Evolutionary conservation across 805 yeast genomes (phyloP), one percentile per base, ranked within the genome.

Genomic region (Monosporozyma siamensis): DNA sequence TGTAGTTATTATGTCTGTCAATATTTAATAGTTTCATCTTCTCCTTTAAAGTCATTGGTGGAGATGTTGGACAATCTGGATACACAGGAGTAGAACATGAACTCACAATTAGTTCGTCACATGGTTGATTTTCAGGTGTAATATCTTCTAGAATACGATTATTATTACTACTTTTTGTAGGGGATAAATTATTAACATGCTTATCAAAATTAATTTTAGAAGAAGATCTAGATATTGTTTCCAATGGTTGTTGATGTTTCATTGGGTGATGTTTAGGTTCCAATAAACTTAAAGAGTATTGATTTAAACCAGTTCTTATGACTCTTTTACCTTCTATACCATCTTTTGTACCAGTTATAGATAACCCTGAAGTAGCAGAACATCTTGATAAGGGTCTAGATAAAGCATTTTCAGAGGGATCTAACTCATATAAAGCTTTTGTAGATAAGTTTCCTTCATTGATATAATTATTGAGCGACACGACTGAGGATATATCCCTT

Each of bases 281-380:
- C 36, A 67, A 56, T 42, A 67, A 47, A 27, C 62, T 59, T 41
- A 65, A 46, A 1, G 71, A 64, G 43, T 66, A 66, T 4, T 71
- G 69, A n/a, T 32, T 37, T 18, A 66, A 65, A 2, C 68, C 71
- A 9, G 48, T 42, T 37, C 79, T 63, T 50, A 70, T 76, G 35
- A 75, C 65, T 38, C 73, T 62, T 46, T 74, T 72, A 4, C 88
- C 88, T 54, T 80, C 85, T 4, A 80, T 59, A 0, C 88, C 87
- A 56, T 81, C 87, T 50, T 81, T 80, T 14, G 84, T 78, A 18
- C 87, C 87, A 4, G 82, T 78, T 31, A 80, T 78, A 0, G 86
- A 79, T n/a, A 80, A 56, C 26, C 83, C 80, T 1, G 85, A 78
- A 0, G 83, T 76, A 15, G 74, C 72, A 20, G 82, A 76, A 37